Base-by-base conservation (phyloP, 2,329 filamentous ascomycete genomes). In the Clonostachys rhizophaga region DNA sequence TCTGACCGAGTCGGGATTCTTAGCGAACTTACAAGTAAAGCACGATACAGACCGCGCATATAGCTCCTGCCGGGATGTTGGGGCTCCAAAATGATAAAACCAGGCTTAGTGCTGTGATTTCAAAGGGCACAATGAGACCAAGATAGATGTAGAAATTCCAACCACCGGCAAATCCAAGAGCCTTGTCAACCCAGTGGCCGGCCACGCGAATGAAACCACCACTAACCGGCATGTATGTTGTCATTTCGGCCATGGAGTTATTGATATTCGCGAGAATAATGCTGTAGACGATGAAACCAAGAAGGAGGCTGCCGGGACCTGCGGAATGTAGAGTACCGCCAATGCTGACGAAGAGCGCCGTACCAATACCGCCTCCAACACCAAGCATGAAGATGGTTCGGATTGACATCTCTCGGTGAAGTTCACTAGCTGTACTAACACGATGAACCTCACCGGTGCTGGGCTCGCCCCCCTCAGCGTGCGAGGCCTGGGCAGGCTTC, bases 261-360 rank as follows among this genome's bases (percentile, higher is more conserved):
- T 62, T 60, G 16, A 67, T 63, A 3, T 47, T 44, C 40, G 49
- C 50, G 55, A 62, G 54, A 44, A 58, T 46, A 34, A 41, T 35
- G 24, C 55, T 55, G 49, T 50, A 61, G 34, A 61, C 49, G 42
- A 54, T 12, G 41, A 59, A 61, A 16, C 49, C 64, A 4, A 67
- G 44, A 40, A 68, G 60, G 10, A 68, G 53, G 2, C 63, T 56
- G 0, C 59, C 65, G 0, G 65, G 64, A 5, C 65, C 65, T 37
- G 63, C 63, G 5, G 46, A 45, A 44, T 55, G 55, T 20, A 68
- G 60, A 24, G 76, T 78, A 50, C 65, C 66, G 42, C 78, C 78
- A 49, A 83, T 81, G 53, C 68, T 74, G 55, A 81, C 72, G 61
- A 80, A 81, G 47, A 80, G 64, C 2, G 72, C 72, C 5, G 72